Evolutionary conservation across 805 yeast species (phyloP), one percentile per base, ranked within the genome.

Genomic region (Priceomyces carsonii): DNA sequence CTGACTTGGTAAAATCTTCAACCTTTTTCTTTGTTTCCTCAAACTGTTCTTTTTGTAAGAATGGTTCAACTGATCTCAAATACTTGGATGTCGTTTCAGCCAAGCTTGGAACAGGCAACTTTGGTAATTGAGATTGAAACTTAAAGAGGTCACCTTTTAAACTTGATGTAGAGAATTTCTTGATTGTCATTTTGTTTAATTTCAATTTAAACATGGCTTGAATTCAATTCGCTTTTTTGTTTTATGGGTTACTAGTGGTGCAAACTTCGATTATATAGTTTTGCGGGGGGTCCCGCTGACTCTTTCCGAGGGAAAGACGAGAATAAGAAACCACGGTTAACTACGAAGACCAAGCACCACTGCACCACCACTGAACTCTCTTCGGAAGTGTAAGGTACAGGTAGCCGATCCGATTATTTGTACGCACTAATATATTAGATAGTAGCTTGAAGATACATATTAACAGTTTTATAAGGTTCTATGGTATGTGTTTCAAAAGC

Each of bases 71-170:
- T 1, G 95, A 76, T 43, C 74, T 69, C 53, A 90, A 70, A 59
- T 87, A 91, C 40, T 77, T 76, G 8, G 66, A 58, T 28, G 85
- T 74, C 3, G 97, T 87, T 35, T 80, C 78, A 38, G 78, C 72
- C 39, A 91, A 70, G 1, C 81, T 63, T 2, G 99, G 99, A 5
- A 91, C 95, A 0, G 97, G 97, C 47, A 91, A 74, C 32, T 78
- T 71, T 5, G 97, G 97, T 35, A 91, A 74, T 29, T 78, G 65
- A 26, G 73, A 69, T 59, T 90, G 96, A 65, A 71, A 78, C 45
- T 80, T 75, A 65, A 68, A 86, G 42, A 91, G 79, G 40, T 75
- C 77, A 24, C 93, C 95, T 50, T 77, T 77, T 15, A 50, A 39
- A 28, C 57, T 47, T 10, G 63, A 42, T 13, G 66, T 45, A 26